Evolutionary conservation across 805 yeast species (phyloP), one percentile per base, ranked within the genome.

Genomic region (Jamesozyma hellenica): DNA sequence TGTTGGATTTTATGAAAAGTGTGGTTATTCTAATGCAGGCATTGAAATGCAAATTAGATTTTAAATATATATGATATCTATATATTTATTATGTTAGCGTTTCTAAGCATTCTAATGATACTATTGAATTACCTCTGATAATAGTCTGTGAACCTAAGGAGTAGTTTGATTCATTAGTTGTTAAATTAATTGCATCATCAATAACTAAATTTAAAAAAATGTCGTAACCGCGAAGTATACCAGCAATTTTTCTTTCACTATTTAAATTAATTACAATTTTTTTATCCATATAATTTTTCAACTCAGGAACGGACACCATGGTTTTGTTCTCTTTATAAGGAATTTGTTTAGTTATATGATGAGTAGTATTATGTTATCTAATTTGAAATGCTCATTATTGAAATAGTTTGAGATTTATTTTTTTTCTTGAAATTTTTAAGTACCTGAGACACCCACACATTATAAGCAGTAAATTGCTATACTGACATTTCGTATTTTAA

Each of bases 171-270:
- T 76, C 79, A 32, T 67, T 64, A 23, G 60, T 49, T 29, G 65
- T 64, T 9, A 74, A 75, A 55, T 82, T 92, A 13, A 77, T 67
- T 1, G 86, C 85, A 37, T 79, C 82, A 34, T 77, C 83, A 28
- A 83, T 56, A 0, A 83, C 85, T 18, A 82, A 62, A 52, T 83
- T 83, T 50, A 83, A 56, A 53, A 82, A 82, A n/a, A 74, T 63
- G 56, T 90, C 97, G 58, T 77, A 90, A 2, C 97, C 97, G 51
- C 84, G 68, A 40, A 90, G 69, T 11, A 74, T 73, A 2, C 97
- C 97, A n/a, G 75, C 72, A 1, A 90, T 75, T 49, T 73, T 74
- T 37, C 96, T 70, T 12, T 82, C 64, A 1, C 95, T 94, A 58
- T 85, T 86, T 43, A 90, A 68, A 47, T 81, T 82, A 14, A 90